phyloP scores from a whole-genome alignment of 1,284 basidiomycete genomes.

The Cryptococcus floricola region DNA sequence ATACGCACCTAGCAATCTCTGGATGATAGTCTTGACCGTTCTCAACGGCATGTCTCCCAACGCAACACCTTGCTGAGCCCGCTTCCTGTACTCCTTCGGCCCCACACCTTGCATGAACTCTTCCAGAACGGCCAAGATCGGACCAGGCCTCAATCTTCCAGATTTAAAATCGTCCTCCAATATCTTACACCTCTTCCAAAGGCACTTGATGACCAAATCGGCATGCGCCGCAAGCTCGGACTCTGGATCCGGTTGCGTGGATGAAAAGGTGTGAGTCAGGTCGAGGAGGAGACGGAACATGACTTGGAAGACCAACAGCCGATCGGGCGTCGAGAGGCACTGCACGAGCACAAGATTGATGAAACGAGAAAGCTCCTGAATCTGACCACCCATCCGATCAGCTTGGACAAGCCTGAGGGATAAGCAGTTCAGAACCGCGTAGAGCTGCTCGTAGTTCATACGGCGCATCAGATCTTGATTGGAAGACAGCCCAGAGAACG shows the following conservation, averaged over 20 bases:
- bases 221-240: slow-evolving; percentile 85
- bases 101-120: slow-evolving; percentile 89
- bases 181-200: slow-evolving; percentile 95
- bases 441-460: slow-evolving; percentile 38
- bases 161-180: slow-evolving; percentile 87
- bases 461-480: slow-evolving; percentile 30
- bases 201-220: slow-evolving; percentile 93
- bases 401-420: slow-evolving; percentile 85
- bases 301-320: slow-evolving; percentile 88
- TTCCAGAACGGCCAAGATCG: slow-evolving; percentile 90
- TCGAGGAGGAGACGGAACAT: slow-evolving; percentile 74
- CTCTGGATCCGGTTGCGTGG: slow-evolving; percentile 55
- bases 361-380: slow-evolving; percentile 87
- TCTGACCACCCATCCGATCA: slow-evolving; percentile 58
- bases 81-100: slow-evolving; percentile 90
- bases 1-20: slow-evolving; percentile 83
- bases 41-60: slow-evolving; percentile 95
- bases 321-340: slow-evolving; percentile 82
- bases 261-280: slow-evolving; percentile 81
- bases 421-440: slow-evolving; percentile 70
- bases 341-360: slow-evolving; percentile 98
- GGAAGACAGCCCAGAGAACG: slow-evolving; percentile 44
- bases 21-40: slow-evolving; percentile 96
- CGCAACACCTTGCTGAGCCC: slow-evolving; percentile 83
- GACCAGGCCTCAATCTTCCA: slow-evolving; percentile 73